Base-by-base conservation (phyloP, 192 early-diverging fungal genomes). In the Mortierella antarctica region DNA sequence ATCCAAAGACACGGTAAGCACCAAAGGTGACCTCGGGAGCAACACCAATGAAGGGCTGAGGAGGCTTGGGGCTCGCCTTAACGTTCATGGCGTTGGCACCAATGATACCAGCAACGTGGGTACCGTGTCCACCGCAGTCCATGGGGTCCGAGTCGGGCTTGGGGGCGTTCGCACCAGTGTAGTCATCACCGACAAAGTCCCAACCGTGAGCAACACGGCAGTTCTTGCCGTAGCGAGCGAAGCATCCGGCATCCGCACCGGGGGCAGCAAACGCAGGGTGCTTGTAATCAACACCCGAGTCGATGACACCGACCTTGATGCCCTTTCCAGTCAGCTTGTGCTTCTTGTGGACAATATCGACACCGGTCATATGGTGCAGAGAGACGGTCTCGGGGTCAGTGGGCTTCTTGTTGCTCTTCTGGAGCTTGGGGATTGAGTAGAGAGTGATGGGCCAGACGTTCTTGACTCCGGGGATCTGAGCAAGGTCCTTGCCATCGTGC, bases 21-120 rank as follows among this genome's bases (percentile, higher is more conserved):
- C 91, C 91, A 45, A 89, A 69, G 2, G 88, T 91, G 2, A 87
- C 92, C 23, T 89, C 90, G 2, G 96, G 96, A 8, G 95, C 96
- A 44, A 95, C 93, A 65, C 96, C 65, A n/a, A 67, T 62, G 23
- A 70, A 74, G 15, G 69, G 65, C 17, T 60, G 57, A 20, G 65
- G 67, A 31, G 79, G 66, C 65, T 74, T 61, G n/a, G 61, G 57
- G 5, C 23, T 31, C 8, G 44, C 47, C 54, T 60, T 71, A 48
- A 62, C 54, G 49, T 69, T 52, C 53, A 58, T 10, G 47, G 85
- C 86, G 42, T 86, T 65, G 53, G 59, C 58, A 71, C 83, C 86
- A 83, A 86, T 41, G 71, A 75, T 85, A 67, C 87, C 87, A 39
- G 84, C 84, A 5, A 85, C 84, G 69, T 89, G 87, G 11, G 85